A percentile compares a stretch with the other conserved stretches of the same genome.
phyloP scores from a whole-genome alignment of 768 basidiomycete genomes.

The Mycena metata region DNA sequence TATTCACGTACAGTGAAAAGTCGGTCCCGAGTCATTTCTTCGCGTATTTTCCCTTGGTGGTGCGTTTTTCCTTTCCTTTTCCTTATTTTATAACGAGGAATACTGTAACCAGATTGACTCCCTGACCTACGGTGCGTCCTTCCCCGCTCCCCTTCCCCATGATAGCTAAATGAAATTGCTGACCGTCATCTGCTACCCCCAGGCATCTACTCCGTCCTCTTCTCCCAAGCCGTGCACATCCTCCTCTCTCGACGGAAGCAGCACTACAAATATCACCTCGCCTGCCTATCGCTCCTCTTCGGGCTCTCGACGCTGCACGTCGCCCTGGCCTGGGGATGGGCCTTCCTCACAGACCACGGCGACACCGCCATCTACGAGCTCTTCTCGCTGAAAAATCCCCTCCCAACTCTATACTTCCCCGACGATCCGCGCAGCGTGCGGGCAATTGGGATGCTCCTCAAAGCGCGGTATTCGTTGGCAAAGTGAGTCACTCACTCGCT shows the following conservation, averaged over 20 bases:
- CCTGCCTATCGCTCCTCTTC: conserved; percentile 22
- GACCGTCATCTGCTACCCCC: neutral
- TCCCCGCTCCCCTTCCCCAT: no score
- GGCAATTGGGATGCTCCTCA: conserved; percentile 1
- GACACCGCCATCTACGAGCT: conserved; percentile 19
- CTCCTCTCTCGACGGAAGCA: neutral
- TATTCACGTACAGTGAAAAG: no score
- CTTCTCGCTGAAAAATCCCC: conserved; percentile 18
- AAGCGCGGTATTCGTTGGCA: conserved; percentile 11
- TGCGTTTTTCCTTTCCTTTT: no score
- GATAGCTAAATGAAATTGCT: no score
- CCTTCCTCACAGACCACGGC: conserved; percentile 21
- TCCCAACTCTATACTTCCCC: conserved; percentile 6
- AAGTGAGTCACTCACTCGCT: conserved; percentile 11
- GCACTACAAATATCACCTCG: conserved; percentile 11
- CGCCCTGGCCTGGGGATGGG: conserved; percentile 24
- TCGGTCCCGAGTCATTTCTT: no score
- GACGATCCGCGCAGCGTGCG: conserved; percentile 16
- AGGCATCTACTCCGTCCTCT: conserved; percentile 27
- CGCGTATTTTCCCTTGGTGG: no score
- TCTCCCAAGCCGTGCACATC: conserved; percentile 18
- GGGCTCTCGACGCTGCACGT: conserved; percentile 30
- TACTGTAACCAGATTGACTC: no score
- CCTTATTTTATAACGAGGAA: no score
- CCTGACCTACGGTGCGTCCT: no score